Conservation (phyloP, 768 basidiomycete species). For the Sporobolomyces pararoseus region DNA sequence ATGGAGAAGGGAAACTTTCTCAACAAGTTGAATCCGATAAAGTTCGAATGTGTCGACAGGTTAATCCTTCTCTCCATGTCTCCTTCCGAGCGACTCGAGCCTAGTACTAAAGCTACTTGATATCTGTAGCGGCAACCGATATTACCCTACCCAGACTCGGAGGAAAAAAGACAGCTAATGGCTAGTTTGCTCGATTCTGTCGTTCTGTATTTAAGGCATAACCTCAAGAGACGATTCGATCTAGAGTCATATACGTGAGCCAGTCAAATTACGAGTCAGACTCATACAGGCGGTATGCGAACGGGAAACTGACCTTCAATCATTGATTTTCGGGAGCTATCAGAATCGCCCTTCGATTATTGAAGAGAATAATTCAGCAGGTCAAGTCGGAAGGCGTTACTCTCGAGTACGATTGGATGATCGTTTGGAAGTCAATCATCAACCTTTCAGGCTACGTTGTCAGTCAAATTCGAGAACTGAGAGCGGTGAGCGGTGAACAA, state of each 20-base stretch:
- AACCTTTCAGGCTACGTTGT: slow-evolving; percentile 35
- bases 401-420: slow-evolving; percentile 34
- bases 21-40: neutral
- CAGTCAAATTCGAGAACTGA: slow-evolving; percentile 8
- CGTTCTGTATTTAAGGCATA: slow-evolving; percentile 34
- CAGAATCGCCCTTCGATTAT: slow-evolving; percentile 26
- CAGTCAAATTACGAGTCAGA: neutral
- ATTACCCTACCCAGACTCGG: neutral
- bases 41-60: slow-evolving; percentile 32
- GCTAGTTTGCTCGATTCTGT: slow-evolving; percentile 35
- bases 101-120: neutral
- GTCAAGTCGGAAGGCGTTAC: slow-evolving; percentile 32
- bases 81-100: neutral
- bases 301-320: neutral
- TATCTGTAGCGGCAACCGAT: slow-evolving; percentile 16
- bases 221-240: slow-evolving; percentile 31
- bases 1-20: slow-evolving; percentile 26
- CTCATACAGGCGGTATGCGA: neutral
- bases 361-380: slow-evolving; percentile 36
- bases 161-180: neutral
- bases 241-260: slow-evolving; percentile 38
- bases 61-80: neutral
- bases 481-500: neutral
- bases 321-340: no score
- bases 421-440: slow-evolving; percentile 36